A percentile compares a stretch with the other conserved stretches of the same genome.
Conservation (phyloP, 1,139 yeast species). For the Geotrichum carabidarum region DNA sequence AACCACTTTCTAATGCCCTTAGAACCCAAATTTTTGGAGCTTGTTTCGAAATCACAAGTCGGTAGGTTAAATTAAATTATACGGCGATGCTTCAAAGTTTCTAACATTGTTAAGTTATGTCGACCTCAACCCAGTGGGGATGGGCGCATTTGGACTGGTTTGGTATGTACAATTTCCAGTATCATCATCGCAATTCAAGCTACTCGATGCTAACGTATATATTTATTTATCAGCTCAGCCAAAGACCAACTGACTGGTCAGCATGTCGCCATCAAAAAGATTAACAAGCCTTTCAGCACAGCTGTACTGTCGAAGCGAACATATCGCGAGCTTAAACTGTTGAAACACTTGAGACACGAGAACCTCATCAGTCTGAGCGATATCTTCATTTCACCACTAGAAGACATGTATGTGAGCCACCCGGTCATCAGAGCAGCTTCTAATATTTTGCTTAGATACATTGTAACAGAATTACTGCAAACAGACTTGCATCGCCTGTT, state of each 20-base stretch:
- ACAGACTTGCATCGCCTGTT: constrained; percentile 89
- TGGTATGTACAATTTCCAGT: constrained; percentile 40
- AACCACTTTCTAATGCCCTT: constrained; percentile 10
- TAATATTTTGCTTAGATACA: constrained; percentile 43
- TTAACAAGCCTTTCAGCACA: constrained; percentile 95
- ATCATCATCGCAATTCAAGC: neutral
- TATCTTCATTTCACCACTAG: constrained; percentile 88
- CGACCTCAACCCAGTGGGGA: constrained; percentile 93
- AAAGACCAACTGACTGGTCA: constrained; percentile 85
- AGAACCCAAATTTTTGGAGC: constrained; percentile 48
- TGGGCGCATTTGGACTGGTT: constrained; percentile 98
- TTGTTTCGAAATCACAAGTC: constrained; percentile 70
- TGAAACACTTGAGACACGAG: constrained; percentile 91
- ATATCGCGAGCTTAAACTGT: constrained; percentile 85
- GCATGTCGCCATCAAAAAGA: constrained; percentile 93
- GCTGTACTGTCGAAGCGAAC: constrained; percentile 94
- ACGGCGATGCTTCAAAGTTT: too few relatives aligned
- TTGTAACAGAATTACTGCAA: constrained; percentile 94
- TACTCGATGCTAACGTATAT: neutral
- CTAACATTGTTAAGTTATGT: constrained; percentile 51
- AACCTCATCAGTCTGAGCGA: constrained; percentile 90
- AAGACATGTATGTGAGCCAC: constrained; percentile 53
- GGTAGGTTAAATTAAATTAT: constrained; percentile 23
- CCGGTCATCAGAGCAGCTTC: neutral
- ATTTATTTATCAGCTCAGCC: constrained; percentile 60